Conservation (phyloP, 768 basidiomycete species). For the Podaxis sp. region DNA sequence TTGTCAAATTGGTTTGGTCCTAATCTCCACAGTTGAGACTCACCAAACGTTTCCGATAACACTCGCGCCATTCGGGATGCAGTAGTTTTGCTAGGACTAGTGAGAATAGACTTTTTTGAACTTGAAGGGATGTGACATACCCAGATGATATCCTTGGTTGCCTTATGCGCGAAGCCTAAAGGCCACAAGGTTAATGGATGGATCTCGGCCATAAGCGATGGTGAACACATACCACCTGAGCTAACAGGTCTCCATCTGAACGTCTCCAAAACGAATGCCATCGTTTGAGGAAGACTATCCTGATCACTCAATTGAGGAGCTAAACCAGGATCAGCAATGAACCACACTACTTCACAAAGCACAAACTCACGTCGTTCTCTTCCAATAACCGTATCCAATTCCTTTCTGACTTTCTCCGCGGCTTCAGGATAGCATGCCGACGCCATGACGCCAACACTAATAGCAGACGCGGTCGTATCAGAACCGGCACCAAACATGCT, state of each 20-base stretch:
- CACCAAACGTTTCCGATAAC: slow-evolving; percentile 64
- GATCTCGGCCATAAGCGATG: background rate
- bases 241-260: slow-evolving; percentile 53
- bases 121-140: slow-evolving; percentile 27
- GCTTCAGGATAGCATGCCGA: slow-evolving; percentile 53
- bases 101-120: background rate
- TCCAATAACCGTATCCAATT: slow-evolving; percentile 53
- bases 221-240: slow-evolving; percentile 34
- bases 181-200: background rate
- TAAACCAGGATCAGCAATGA: slow-evolving; percentile 10
- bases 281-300: slow-evolving; percentile 40
- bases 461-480: slow-evolving; percentile 62
- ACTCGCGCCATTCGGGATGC: slow-evolving; percentile 55
- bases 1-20: background rate
- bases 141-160: slow-evolving; percentile 64
- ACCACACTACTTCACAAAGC: background rate
- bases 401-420: slow-evolving; percentile 48
- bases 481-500: slow-evolving; percentile 67
- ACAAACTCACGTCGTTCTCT: slow-evolving; percentile 33
- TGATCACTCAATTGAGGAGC: slow-evolving; percentile 41
- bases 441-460: slow-evolving; percentile 56
- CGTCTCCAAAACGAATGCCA: slow-evolving; percentile 49
- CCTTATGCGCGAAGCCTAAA: slow-evolving; percentile 58
- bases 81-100: slow-evolving; percentile 35
- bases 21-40: background rate